A percentile compares a stretch with the other conserved stretches of the same genome.
These are phyloP conservation scores for Pythium phragmiticola DNA, from an alignment of 352 stramenopile species.

Conservation along the genomic window DNA sequence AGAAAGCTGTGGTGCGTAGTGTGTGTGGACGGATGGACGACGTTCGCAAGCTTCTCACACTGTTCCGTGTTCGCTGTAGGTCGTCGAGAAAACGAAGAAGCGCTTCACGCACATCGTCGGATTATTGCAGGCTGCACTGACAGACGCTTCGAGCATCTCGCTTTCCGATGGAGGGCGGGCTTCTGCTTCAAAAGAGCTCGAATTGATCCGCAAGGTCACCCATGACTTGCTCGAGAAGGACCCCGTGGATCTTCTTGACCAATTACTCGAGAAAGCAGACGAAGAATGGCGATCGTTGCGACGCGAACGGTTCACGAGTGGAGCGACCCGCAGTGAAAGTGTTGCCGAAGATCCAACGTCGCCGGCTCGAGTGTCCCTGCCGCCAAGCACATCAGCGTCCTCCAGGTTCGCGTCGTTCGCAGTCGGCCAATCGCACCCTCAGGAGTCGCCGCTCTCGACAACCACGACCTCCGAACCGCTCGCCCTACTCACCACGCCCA, in stretches of 20 bases:
- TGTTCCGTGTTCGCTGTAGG: slow-evolving; percentile 19
- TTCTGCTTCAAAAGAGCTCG: slow-evolving; percentile 24
- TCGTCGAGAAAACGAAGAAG: slow-evolving; percentile 41
- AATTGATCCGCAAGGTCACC: slow-evolving; percentile 39
- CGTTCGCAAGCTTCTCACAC: not conserved
- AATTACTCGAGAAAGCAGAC: slow-evolving; percentile 37
- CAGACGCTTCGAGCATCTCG: not conserved
- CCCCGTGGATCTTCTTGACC: slow-evolving; percentile 43
- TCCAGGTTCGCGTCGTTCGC: slow-evolving; percentile 52
- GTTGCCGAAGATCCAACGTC: slow-evolving; percentile 32
- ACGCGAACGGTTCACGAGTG: slow-evolving; percentile 35
- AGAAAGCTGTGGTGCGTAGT: slow-evolving; percentile 37
- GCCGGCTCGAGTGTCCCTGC: slow-evolving; percentile 24
- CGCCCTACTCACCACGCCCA: slow-evolving; percentile 22
- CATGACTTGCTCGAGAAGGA: slow-evolving; percentile 44
- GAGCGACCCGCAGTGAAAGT: slow-evolving; percentile 16
- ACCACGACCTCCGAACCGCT: slow-evolving; percentile 19
- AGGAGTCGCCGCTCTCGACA: not conserved
- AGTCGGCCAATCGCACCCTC: slow-evolving; percentile 32
- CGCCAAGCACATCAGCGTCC: slow-evolving; percentile 19
- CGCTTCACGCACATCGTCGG: slow-evolving; percentile 21
- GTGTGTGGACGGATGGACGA: not conserved
- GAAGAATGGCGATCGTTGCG: slow-evolving; percentile 42
- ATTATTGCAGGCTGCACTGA: not conserved
- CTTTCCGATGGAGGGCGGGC: not conserved